Percentiles rank a stretch among this genome's conserved stretches.
These are phyloP conservation scores for Groenewaldozyma sp. DNA, from an alignment of 1,139 yeast genomes.

Conservation along the genomic window DNA sequence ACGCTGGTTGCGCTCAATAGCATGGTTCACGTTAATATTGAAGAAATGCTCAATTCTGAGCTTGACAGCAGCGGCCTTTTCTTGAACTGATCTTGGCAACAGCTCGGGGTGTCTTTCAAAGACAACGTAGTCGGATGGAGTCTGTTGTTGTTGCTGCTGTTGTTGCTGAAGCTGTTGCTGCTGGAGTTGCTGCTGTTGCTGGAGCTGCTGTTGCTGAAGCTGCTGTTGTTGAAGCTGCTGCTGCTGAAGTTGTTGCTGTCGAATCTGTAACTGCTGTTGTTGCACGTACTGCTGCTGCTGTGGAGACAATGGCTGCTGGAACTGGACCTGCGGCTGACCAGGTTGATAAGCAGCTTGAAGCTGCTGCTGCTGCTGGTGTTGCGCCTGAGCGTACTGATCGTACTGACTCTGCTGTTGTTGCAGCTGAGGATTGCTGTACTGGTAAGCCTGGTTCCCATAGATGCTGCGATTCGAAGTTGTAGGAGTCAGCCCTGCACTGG, in stretches of 20 bases:
- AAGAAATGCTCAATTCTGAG: slow-evolving; percentile 57
- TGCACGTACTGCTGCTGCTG: slow-evolving; percentile 10
- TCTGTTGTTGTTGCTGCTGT: slow-evolving; percentile 7
- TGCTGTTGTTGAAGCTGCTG: slow-evolving; percentile 15
- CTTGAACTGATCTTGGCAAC: slow-evolving; percentile 46
- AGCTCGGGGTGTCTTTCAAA: slow-evolving; percentile 83
- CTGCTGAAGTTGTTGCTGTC: slow-evolving; percentile 14
- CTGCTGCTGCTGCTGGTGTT: slow-evolving; percentile 14
- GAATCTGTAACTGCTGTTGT: slow-evolving; percentile 13
- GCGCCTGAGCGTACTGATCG: slow-evolving; percentile 8
- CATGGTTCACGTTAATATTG: slow-evolving; percentile 61
- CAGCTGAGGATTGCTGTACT: slow-evolving; percentile 8
- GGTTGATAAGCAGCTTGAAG: slow-evolving; percentile 11
- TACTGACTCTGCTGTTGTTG: slow-evolving; percentile 4
- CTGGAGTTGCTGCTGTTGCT: slow-evolving; percentile 7
- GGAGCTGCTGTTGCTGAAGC: slow-evolving; percentile 11
- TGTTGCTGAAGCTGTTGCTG: slow-evolving; percentile 8
- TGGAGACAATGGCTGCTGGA: slow-evolving; percentile 11
- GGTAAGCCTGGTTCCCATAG: not conserved
- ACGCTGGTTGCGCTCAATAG: slow-evolving; percentile 63
- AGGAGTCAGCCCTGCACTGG: slow-evolving; percentile 7
- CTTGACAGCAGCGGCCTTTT: slow-evolving; percentile 55
- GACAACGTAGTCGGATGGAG: slow-evolving; percentile 42
- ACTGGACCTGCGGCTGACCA: slow-evolving; percentile 13
- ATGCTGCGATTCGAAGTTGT: not conserved